Base-by-base conservation (phyloP, 345 rosid genomes). In the Eucalyptus curtisii region DNA sequence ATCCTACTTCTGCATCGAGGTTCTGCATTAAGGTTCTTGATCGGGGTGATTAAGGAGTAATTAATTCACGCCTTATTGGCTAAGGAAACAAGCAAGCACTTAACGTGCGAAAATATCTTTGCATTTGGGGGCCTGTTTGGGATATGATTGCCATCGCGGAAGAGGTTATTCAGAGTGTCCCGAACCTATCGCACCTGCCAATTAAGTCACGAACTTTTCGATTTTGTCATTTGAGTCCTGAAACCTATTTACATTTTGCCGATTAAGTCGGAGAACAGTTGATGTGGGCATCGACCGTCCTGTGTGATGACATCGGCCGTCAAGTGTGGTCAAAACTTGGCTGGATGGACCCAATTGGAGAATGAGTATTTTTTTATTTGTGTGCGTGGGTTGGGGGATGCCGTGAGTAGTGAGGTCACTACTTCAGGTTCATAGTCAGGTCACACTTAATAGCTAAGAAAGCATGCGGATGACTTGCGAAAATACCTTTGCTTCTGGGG, bases 121-220 rank as follows among this genome's bases (percentile, higher is more conserved):
- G 61, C 13, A 2, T 55, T 2, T 25, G 61, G 61, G 61, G 30
- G 30, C 61, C 5, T 10, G 61, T 2, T 10, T 55, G 61, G 57
- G 30, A 55, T 24, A 55, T 2, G 30, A 55, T 55, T 55, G 61
- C 13, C 2, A 20, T 52, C 24, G 2, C 0, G 10, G 10, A 20
- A 3, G 6, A 14, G 24, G 57, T 52, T 52, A 20, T 52, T 0
- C 0, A 0, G 1, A 3, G 0, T 7, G 10, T 52, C 25, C 2
- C 2, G 4, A 52, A 19, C 0, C 5, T 52, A 52, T 20, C 20
- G 10, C 0, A 20, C 2, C 0, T 20, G 1, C 10, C 2, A 20
- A 52, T 52, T 52, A 52, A 52, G 0, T 20, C 57, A 20, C 0
- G 1, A 20, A 2, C 0, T 0, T 52, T 52, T 3, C 1, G 0